Evolutionary conservation across 148 eudicot species (phyloP).

Genomic region (Camellia lanceoleosa): DNA sequence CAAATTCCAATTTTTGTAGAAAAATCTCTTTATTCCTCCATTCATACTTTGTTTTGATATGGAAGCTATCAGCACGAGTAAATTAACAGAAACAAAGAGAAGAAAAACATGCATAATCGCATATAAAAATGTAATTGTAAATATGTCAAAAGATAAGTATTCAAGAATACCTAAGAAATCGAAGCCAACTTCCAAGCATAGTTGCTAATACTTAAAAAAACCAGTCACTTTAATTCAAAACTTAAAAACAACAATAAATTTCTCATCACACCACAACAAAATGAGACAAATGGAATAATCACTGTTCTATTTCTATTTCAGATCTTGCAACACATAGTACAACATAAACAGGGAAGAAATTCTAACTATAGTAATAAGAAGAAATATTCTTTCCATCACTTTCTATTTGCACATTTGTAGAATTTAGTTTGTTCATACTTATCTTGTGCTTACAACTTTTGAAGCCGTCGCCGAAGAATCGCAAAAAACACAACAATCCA

Average conservation of each 20-base stretch:
- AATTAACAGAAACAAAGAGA: too few species aligned
- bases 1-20: too few species aligned
- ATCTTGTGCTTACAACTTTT: background rate
- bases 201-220: background rate
- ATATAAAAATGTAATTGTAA: too few species aligned
- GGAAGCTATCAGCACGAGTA: too few species aligned
- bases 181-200: too few species aligned
- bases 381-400: background rate
- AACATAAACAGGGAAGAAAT: background rate
- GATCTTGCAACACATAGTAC: background rate
- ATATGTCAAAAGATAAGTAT: too few species aligned
- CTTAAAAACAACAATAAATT: background rate
- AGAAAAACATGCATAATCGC: too few species aligned
- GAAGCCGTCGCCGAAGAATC: slow-evolving; percentile 25
- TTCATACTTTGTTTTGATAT: too few species aligned
- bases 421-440: background rate
- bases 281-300: background rate
- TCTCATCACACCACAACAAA: background rate
- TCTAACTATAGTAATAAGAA: background rate
- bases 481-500: slow-evolving; percentile 52
- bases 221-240: background rate
- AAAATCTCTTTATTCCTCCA: too few species aligned
- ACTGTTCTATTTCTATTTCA: background rate
- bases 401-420: background rate
- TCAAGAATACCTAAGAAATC: too few species aligned